Evolutionary conservation across 495 filamentous ascomycete genomes (phyloP).

Genomic region (Oleoguttula mirabilis): DNA sequence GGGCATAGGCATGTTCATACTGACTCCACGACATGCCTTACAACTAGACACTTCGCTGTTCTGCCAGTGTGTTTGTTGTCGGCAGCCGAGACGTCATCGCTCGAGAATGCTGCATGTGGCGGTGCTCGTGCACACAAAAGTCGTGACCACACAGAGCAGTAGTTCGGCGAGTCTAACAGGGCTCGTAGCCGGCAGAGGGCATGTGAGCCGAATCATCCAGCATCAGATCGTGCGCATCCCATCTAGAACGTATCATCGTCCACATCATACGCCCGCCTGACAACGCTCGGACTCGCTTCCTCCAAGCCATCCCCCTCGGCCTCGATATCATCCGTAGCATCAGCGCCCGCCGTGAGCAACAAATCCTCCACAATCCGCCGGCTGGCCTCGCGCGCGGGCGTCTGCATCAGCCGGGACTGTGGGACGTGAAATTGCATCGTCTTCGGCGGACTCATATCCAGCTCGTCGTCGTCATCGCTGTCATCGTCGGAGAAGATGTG

Average conservation of each 20-base stretch:
- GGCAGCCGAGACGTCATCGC: no score
- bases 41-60: no score
- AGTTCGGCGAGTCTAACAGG: no score
- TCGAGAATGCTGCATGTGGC: no score
- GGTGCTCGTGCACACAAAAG: no score
- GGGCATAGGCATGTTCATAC: no score
- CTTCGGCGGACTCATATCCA: conserved; percentile 69
- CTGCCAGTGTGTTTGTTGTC: no score
- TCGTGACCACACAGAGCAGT: no score
- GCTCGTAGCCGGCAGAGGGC: no score
- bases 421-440: conserved; percentile 95
- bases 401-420: conserved; percentile 75
- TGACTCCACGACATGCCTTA: no score
- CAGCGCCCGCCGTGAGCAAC: conserved; percentile 70
- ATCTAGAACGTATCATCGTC: conserved; percentile 23
- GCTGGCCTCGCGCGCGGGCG: conserved; percentile 84
- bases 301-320: conserved; percentile 7
- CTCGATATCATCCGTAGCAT: conserved; percentile 30
- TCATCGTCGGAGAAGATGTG: conserved; percentile 35
- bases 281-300: conserved; percentile 22
- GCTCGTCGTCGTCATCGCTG: conserved; percentile 46
- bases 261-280: conserved; percentile 11
- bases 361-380: conserved; percentile 86
- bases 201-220: no score
- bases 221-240: no score